Evolutionary conservation across 2,329 filamentous ascomycete genomes (phyloP), one percentile per base, ranked within the genome.

Genomic region (Trichoderma hamatum): DNA sequence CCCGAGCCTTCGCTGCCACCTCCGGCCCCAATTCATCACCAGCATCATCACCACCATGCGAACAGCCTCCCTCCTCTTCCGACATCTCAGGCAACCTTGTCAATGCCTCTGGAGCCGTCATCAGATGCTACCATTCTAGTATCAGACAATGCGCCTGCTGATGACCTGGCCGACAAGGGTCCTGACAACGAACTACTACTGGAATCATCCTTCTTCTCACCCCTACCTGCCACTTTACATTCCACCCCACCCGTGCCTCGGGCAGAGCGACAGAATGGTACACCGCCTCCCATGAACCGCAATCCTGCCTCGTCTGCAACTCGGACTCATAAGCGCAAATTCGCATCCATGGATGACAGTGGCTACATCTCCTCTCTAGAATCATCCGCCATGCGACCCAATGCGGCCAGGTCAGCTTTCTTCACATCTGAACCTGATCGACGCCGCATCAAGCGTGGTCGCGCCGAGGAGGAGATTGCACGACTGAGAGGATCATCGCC

Each of bases 361-460:
- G 96, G 96, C 51, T 99, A 98, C 80, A 97, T 97, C 78, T 98
- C 96, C 1, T 97, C 94, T 0, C 86, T 98, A 21, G 94, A 97
- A 74, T 98, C 96, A 3, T 98, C 96, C 0, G 93, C 87, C 16
- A 87, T 93, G 78, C 88, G 95, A 70, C 89, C 91, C 59, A 89
- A 90, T 72, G 86, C 88, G 72, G 86, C 88, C 72, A 84, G 87
- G 70, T 83, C 82, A 19, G 84, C 88, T 68, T 84, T 92, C 21
- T 84, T 93, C 54, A 93, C 90, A 4, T 95, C 93, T 0, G 94
- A 96, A 75, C 87, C 90, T 64, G 92, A 94, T 73, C 89, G 90
- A n/a, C 91, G 91, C 61, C 88, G 89, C 67, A 90, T 94, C 74
- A 96, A 95, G 82, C 91, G 93, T 70, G 95, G 95, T 34, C 91